phyloP scores from a whole-genome alignment of 2,329 filamentous ascomycete species.

The Pseudogymnoascus sp. region DNA sequence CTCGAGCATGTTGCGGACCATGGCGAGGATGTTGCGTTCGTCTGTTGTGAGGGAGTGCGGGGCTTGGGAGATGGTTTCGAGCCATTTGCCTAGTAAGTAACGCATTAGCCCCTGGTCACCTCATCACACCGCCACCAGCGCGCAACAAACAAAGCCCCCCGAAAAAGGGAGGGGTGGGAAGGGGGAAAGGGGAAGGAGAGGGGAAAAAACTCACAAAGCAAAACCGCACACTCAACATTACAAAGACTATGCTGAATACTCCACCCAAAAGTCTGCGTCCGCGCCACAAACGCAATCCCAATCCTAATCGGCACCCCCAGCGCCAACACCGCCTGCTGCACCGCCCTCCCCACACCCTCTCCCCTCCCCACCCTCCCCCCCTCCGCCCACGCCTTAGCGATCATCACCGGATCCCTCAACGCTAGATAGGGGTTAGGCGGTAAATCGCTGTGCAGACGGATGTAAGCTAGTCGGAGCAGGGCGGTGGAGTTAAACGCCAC shows the following conservation, averaged over 20 bases:
- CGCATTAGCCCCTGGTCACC: no score
- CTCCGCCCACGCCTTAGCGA: constrained; percentile 52
- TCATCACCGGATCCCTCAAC: constrained; percentile 53
- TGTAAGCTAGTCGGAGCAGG: constrained; percentile 52
- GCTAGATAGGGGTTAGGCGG: constrained; percentile 55
- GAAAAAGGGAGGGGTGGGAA: not conserved
- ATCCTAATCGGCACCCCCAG: constrained; percentile 58
- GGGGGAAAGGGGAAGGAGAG: not conserved
- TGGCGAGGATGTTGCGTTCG: constrained; percentile 47
- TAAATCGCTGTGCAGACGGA: constrained; percentile 58
- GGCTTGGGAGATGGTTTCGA: constrained; percentile 46
- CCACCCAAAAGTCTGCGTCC: constrained; percentile 54
- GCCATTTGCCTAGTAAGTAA: constrained; percentile 28
- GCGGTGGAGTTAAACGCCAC: constrained; percentile 61
- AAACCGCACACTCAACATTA: constrained; percentile 53
- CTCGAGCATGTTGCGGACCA: constrained; percentile 50
- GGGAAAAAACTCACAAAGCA: constrained; percentile 44
- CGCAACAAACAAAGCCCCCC: not conserved
- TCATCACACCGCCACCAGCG: no score
- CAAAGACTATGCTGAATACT: constrained; percentile 55
- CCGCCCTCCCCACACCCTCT: constrained; percentile 51
- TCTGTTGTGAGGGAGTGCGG: constrained; percentile 43
- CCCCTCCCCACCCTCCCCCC: constrained; percentile 52
- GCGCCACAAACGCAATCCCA: constrained; percentile 54
- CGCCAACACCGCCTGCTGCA: constrained; percentile 61